Evolutionary conservation across 129 eudicot genomes (phyloP), one percentile per base, ranked within the genome.

Genomic region (Escallonia herrerae): DNA sequence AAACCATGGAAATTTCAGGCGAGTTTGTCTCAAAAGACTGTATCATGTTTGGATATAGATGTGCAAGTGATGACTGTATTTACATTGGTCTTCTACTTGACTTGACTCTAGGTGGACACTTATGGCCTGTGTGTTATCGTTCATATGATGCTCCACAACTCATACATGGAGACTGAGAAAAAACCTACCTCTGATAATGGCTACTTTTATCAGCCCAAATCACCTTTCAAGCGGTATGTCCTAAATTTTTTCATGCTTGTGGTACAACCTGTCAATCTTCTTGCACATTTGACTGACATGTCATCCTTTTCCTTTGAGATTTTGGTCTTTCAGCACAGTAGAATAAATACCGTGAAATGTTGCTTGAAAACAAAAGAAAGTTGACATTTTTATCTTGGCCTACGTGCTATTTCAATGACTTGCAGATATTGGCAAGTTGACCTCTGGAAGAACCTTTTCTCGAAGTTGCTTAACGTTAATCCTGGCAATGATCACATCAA

Each of bases 1-100:
- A 93, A 78, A 64, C 90, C 96, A 39, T 93, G 99, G 99, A 86
- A 80, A 69, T 93, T 69, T 80, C 95, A 91, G 95, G 97, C 65
- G 43, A 70, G 81, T 67, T 13, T 56, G 12, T 54, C 10, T 6
- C 45, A 44, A 49, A 45, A 22, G 41, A 40, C 45, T 38, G 22
- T 13, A 43, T 51, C 37, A 58, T 46, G 5, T 57, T 58, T 45
- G 15, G 9, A 60, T 51, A 7, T 12, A 14, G 44, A 5, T 10
- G 14, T 37, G 52, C 44, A 15, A n/a, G 46, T 43, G 14, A 44
- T 52, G 66, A 74, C 44, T 70, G 42, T 43, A 58, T 53, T 39
- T 43, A 38, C 37, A 61, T 61, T 3, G 50, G 15, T 58, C 48
- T 39, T 33, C 22, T 64, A 74, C 66, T 81, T 64, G 47, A n/a